phyloP scores from a whole-genome alignment of 2,329 filamentous ascomycete species.

The Hymenoscyphus albidus region DNA sequence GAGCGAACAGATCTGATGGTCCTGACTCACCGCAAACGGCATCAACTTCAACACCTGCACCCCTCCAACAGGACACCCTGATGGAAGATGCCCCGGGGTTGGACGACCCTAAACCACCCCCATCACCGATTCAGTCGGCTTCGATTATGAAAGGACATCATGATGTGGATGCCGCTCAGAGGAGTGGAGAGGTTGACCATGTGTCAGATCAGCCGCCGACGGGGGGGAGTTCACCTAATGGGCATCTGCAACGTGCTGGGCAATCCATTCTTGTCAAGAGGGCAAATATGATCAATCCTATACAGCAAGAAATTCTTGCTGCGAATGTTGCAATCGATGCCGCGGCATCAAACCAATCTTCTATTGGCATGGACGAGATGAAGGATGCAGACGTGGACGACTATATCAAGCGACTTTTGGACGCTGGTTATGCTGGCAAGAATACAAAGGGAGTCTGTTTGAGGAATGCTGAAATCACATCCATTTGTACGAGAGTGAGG shows the following conservation, averaged over 20 bases:
- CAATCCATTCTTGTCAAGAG: conserved; percentile 83
- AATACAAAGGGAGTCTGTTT: conserved; percentile 96
- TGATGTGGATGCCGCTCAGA: conserved; percentile 75
- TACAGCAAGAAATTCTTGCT: conserved; percentile 45
- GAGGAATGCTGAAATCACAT: conserved; percentile 95
- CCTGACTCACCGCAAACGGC: conserved; percentile 33
- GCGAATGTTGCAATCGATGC: conserved; percentile 42
- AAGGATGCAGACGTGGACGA: conserved; percentile 94
- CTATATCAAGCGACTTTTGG: conserved; percentile 90
- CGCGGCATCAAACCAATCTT: conserved; percentile 40
- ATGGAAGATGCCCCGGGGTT: conserved; percentile 45
- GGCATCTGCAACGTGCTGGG: conserved; percentile 65
- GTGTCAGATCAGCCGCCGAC: conserved; percentile 87
- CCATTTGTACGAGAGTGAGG: conserved; percentile 83
- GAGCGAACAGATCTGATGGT: conserved; percentile 39
- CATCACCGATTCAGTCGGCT: conserved; percentile 80
- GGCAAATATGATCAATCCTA: conserved; percentile 64
- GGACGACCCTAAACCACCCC: conserved; percentile 60
- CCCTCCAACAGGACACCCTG: conserved; percentile 20
- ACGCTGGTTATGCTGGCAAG: conserved; percentile 93
- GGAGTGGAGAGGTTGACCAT: conserved; percentile 85
- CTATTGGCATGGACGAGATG: conserved; percentile 82
- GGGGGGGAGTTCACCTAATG: conserved; percentile 55
- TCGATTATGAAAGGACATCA: conserved; percentile 70
- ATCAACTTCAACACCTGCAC: conserved; percentile 1